Conservation (phyloP, 2,329 filamentous ascomycete species). For the Verticillium albo-atrum region DNA sequence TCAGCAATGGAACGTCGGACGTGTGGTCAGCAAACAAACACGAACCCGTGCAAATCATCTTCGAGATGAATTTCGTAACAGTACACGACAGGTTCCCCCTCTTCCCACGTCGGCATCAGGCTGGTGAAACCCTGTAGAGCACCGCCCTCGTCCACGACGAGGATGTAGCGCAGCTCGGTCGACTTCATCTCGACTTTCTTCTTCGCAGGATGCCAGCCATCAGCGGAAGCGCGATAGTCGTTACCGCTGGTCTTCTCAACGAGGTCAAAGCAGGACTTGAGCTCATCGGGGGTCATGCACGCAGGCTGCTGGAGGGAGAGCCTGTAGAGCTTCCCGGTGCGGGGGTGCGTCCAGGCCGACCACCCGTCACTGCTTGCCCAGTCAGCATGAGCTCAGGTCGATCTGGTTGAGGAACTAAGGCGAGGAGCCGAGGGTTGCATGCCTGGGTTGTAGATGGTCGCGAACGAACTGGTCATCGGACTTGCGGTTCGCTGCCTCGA, state of each 20-base stretch:
- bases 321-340: constrained; percentile 31
- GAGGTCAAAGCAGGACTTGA: constrained; percentile 49
- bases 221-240: constrained; percentile 59
- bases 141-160: constrained; percentile 40
- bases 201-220: constrained; percentile 56
- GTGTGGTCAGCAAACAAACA: constrained; percentile 2
- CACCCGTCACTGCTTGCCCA: constrained; percentile 18
- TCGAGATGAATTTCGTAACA: constrained; percentile 75
- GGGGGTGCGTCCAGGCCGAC: constrained; percentile 47
- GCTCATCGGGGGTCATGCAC: constrained; percentile 35
- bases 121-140: constrained; percentile 53
- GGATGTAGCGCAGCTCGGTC: constrained; percentile 62
- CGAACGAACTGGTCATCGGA: constrained; percentile 42
- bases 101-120: constrained; percentile 69
- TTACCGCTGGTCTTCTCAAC: constrained; percentile 59
- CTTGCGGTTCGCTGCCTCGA: constrained; percentile 45
- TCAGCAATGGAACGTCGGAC: background rate
- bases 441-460: constrained; percentile 45
- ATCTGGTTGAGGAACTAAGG: background rate
- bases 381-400: background rate
- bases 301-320: constrained; percentile 37
- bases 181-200: constrained; percentile 68
- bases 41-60: constrained; percentile 48
- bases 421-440: constrained; percentile 15
- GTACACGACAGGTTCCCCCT: constrained; percentile 63